Evolutionary conservation across 805 yeast species (phyloP).

Genomic region (Wickerhamomyces kurtzmanii): DNA sequence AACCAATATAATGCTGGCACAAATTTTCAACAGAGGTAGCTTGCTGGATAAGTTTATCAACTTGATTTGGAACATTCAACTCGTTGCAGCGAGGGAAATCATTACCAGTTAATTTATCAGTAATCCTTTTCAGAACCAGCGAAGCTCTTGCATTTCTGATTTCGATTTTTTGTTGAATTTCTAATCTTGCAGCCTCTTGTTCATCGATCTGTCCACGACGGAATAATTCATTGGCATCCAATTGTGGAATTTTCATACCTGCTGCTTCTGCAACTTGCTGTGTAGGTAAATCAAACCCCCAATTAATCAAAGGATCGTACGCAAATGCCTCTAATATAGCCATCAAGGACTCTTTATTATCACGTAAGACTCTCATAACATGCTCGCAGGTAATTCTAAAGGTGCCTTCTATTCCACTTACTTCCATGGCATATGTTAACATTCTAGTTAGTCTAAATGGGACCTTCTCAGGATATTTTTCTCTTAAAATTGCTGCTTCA

Average conservation of each 20-base stretch:
- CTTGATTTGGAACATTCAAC: constrained; percentile 80
- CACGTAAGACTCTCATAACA: constrained; percentile 91
- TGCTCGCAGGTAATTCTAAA: constrained; percentile 95
- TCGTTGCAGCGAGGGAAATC: constrained; percentile 71
- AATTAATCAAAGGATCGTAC: constrained; percentile 93
- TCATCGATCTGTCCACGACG: constrained; percentile 70
- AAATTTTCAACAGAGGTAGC: constrained; percentile 94
- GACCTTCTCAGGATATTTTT: constrained; percentile 95
- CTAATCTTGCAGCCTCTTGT: constrained; percentile 63
- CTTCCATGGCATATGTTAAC: constrained; percentile 98
- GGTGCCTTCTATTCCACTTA: constrained; percentile 96
- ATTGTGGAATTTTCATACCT: constrained; percentile 56
- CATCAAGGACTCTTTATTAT: constrained; percentile 92
- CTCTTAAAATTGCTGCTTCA: constrained; percentile 94
- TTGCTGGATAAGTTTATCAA: constrained; percentile 86
- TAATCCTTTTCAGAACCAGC: constrained; percentile 78
- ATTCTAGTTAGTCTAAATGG: constrained; percentile 95
- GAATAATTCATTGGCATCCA: constrained; percentile 60
- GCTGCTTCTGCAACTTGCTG: constrained; percentile 67
- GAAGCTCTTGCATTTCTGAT: constrained; percentile 85
- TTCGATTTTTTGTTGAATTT: constrained; percentile 59
- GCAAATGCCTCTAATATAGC: constrained; percentile 98
- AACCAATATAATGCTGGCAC: constrained; percentile 95
- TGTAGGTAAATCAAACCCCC: constrained; percentile 96
- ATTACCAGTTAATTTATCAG: constrained; percentile 88